phyloP scores from a whole-genome alignment of 208 protist species.

The Acanthamoeba polyphaga region DNA sequence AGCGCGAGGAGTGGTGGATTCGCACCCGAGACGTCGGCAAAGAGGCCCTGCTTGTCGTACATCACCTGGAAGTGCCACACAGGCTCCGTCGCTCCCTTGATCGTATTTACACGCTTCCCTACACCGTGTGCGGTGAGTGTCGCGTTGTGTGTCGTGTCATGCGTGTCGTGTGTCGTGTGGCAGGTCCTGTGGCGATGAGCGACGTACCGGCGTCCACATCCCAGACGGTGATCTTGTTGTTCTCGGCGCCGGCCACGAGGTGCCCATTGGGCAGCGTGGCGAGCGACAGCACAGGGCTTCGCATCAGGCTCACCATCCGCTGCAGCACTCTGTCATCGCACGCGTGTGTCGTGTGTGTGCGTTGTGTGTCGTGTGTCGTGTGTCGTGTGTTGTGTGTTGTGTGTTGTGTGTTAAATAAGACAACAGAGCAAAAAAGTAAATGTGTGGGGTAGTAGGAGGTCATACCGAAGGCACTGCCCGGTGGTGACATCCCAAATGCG shows the following conservation, averaged over 20 bases:
- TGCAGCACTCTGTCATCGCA: not conserved
- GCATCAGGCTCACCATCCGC: constrained; percentile 27
- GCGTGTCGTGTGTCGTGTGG: not conserved
- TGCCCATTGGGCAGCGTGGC: constrained; percentile 4
- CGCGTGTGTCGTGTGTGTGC: not conserved
- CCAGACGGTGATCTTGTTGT: constrained; percentile 31
- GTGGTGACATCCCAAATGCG: constrained; percentile 16
- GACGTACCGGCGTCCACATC: not conserved
- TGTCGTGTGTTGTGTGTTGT: not conserved
- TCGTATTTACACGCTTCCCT: not conserved
- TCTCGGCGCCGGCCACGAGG: constrained; percentile 33
- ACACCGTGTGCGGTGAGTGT: not conserved
- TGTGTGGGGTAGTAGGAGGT: not conserved
- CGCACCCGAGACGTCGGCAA: not conserved
- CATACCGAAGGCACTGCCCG: constrained; percentile 33
- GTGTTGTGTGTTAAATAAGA: not conserved
- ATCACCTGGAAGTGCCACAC: constrained; percentile 17
- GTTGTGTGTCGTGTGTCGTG: not conserved
- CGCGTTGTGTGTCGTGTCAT: not conserved
- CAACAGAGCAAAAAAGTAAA: not conserved
- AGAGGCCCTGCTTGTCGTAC: not conserved
- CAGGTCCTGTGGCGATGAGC: too few species aligned
- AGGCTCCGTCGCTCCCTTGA: not conserved
- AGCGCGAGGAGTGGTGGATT: not conserved
- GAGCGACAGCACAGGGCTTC: not conserved